Base-by-base conservation (phyloP, 495 filamentous ascomycete genomes). In the Pyronema omphalodes region DNA sequence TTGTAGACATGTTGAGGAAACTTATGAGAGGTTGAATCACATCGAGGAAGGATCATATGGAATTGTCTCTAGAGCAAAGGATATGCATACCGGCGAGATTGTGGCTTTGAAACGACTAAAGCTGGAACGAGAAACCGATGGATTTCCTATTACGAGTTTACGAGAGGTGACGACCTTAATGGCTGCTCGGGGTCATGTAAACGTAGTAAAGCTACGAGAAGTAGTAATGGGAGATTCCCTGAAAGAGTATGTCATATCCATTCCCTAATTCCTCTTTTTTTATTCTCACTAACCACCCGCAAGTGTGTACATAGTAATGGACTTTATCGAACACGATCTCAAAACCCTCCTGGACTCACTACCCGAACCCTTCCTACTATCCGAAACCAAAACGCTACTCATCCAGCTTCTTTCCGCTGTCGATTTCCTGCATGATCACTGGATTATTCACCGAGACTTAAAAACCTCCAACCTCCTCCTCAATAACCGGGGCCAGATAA, bases 41-140 rank as follows among this genome's bases (percentile, higher is more conserved):
- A 98, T 98, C 62, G 91, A 96, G 66, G 91, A 98, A 67, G 91
- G 91, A 51, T 83, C 86, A 0, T 98, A 96, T 69, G 91, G 91
- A 50, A 88, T 80, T 78, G 91, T 98, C 3, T 88, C 89, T 40
- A 71, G 91, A 29, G 91, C 89, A 7, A 79, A 73, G 56, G 86
- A 94, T 65, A 75, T 74, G 9, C 73, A 73, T 3, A 93, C 91
- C 1, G 86, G 87, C 6, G 79, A 87, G 55, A 74, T 98, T 6
- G 88, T 96, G 17, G 91, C 91, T 39, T 69, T 98, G 59, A 98
- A 98, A 74, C 82, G 87, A 65, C 74, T 96, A 50, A 98, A 98
- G 73, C 79, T 95, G 71, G 86, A 94, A 57, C 76, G 81, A 64
- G 79, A 82, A 58, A 69, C 67, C 55, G 82, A 87, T 62, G 91